Conservation (phyloP, 495 filamentous ascomycete genomes). For the Xanthoparmelia taractica region DNA sequence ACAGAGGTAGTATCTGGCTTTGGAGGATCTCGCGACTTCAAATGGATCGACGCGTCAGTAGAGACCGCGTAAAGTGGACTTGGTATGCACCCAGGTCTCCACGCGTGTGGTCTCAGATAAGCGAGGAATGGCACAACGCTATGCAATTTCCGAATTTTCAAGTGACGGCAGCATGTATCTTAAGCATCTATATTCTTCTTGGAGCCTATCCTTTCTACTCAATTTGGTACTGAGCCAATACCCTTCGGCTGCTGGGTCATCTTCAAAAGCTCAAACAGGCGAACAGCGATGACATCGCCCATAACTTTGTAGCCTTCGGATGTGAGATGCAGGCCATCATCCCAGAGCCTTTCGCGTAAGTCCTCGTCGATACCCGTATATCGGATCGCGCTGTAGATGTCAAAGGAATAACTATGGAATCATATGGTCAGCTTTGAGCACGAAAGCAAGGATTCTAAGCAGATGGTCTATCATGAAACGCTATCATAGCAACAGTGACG, state of each 20-base stretch:
- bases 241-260: background rate
- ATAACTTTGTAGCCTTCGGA: slow-evolving; percentile 52
- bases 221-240: background rate
- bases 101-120: slow-evolving; percentile 2
- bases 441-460: background rate
- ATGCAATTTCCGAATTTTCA: background rate
- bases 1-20: background rate
- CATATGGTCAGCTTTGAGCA: background rate
- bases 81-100: background rate
- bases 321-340: slow-evolving; percentile 56
- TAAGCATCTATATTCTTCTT: background rate
- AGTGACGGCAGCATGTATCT: background rate
- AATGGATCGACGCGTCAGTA: slow-evolving; percentile 4
- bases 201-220: background rate
- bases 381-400: slow-evolving; percentile 44
- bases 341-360: slow-evolving; percentile 45
- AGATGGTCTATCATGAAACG: no score
- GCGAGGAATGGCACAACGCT: slow-evolving; percentile 5
- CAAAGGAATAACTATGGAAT: slow-evolving; percentile 39
- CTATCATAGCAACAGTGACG: slow-evolving; percentile 21
- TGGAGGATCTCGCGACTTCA: background rate
- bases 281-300: slow-evolving; percentile 45
- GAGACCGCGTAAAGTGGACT: slow-evolving; percentile 3
- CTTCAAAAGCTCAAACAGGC: slow-evolving; percentile 36
- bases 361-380: slow-evolving; percentile 40